Evolutionary conservation across 768 basidiomycete species (phyloP).

Genomic region (Tulasnella sp.): DNA sequence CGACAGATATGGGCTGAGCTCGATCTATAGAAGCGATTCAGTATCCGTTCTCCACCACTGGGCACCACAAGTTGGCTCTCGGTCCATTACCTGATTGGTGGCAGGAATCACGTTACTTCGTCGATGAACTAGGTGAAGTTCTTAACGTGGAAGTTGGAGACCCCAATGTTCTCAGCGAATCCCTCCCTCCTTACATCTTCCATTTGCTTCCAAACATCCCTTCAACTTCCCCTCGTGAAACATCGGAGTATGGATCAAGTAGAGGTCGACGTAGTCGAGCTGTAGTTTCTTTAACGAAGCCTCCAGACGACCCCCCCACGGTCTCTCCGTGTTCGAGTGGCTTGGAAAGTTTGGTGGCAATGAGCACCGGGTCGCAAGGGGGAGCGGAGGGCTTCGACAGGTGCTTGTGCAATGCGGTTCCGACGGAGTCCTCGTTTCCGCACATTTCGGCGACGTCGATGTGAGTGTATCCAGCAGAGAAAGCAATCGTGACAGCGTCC

Average conservation of each 20-base stretch:
- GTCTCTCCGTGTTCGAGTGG: conserved; percentile 11
- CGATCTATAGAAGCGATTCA: conserved; percentile 28
- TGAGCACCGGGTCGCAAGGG: conserved; percentile 24
- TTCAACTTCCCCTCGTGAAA: conserved; percentile 17
- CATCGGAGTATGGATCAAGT: conserved; percentile 26
- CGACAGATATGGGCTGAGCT: conserved; percentile 30
- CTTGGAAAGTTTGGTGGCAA: conserved; percentile 22
- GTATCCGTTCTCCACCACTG: too few relatives aligned
- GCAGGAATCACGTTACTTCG: conserved; percentile 25
- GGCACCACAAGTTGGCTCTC: not conserved
- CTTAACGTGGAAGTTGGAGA: conserved; percentile 29
- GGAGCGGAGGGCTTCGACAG: conserved; percentile 18
- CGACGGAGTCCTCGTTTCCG: conserved; percentile 25
- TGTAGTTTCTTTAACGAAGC: conserved; percentile 24
- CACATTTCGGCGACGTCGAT: conserved; percentile 27
- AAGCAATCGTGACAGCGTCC: conserved; percentile 18
- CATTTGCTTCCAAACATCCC: conserved; percentile 25
- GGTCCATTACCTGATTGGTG: conserved; percentile 29
- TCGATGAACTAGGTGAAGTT: conserved; percentile 27
- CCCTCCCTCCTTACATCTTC: conserved; percentile 25
- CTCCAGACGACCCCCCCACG: conserved; percentile 23
- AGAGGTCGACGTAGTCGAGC: conserved; percentile 24
- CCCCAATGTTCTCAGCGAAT: conserved; percentile 28
- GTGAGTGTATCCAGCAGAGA: conserved; percentile 23
- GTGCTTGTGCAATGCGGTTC: conserved; percentile 23